phyloP scores from a whole-genome alignment of 2,329 filamentous ascomycete genomes.

The Cladosporium sphaerospermum region DNA sequence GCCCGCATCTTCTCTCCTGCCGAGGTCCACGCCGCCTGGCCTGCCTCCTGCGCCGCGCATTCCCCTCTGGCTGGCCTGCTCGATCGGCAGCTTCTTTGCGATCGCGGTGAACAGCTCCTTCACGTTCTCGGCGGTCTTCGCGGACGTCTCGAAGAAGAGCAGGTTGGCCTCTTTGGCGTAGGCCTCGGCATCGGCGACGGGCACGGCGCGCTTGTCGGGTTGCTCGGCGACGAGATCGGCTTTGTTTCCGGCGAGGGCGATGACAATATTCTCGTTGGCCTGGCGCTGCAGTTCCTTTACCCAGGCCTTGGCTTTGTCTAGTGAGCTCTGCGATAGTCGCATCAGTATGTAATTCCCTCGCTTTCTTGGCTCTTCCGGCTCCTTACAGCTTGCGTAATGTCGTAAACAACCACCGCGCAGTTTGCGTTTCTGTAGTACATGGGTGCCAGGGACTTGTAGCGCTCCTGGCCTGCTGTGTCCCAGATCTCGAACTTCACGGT shows the following conservation, averaged over 20 bases:
- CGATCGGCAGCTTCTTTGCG: conserved; percentile 92
- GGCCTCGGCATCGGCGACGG: conserved; percentile 83
- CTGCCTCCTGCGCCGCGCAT: conserved; percentile 55
- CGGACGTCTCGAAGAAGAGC: conserved; percentile 97
- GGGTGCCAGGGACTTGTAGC: conserved; percentile 96
- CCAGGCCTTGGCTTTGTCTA: conserved; percentile 99
- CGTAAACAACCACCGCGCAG: conserved; percentile 97
- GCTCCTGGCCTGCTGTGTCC: conserved; percentile 97
- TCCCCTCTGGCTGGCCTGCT: conserved; percentile 84
- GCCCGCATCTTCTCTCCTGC: conserved; percentile 55
- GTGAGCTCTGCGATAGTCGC: conserved; percentile 60
- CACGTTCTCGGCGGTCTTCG: conserved; percentile 95
- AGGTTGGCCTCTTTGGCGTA: conserved; percentile 91
- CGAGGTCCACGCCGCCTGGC: conserved; percentile 60
- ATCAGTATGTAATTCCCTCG: conserved; percentile 17
- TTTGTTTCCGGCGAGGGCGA: conserved; percentile 96
- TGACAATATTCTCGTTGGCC: conserved; percentile 99
- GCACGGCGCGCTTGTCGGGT: conserved; percentile 90
- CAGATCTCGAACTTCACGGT: conserved; percentile 99
- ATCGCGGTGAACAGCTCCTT: conserved; percentile 94
- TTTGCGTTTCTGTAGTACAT: conserved; percentile 99
- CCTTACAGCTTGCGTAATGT: conserved; percentile 96
- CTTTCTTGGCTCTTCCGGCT: not conserved
- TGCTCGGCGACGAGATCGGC: conserved; percentile 90
- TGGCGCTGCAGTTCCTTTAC: conserved; percentile 98